Conservation (phyloP, 768 basidiomycete species). For the Leccinum subgranulosum region DNA sequence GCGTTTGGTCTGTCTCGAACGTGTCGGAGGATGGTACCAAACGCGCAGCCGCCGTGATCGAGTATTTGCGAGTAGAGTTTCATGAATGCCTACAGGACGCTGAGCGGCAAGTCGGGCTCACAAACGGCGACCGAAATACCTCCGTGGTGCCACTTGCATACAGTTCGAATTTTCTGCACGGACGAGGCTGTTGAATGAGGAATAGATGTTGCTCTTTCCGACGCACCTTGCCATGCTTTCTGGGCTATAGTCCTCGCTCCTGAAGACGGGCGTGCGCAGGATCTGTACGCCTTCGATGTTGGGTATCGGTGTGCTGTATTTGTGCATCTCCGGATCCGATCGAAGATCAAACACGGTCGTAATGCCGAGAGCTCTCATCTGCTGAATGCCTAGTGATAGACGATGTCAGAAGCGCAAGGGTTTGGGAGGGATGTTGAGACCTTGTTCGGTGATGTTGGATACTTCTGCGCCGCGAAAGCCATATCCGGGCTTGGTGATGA, state of each 20-base stretch:
- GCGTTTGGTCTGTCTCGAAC: conserved; percentile 66
- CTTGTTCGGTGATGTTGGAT: conserved; percentile 66
- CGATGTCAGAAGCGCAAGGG: conserved; percentile 1
- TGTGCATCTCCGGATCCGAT: conserved; percentile 75
- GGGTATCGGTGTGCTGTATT: conserved; percentile 67
- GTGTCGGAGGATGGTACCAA: conserved; percentile 70
- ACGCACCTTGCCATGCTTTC: conserved; percentile 83
- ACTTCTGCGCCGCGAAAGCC: conserved; percentile 72
- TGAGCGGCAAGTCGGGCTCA: neutral
- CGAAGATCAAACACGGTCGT: conserved; percentile 72
- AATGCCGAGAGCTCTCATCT: conserved; percentile 60
- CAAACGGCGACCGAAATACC: conserved; percentile 35
- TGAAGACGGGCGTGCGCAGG: conserved; percentile 59
- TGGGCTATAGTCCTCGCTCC: conserved; percentile 76
- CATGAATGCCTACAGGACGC: conserved; percentile 62
- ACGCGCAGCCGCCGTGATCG: conserved; percentile 65
- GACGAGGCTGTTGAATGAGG: conserved; percentile 5
- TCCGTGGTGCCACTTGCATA: conserved; percentile 82
- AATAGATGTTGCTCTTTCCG: conserved; percentile 18
- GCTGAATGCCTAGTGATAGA: conserved; percentile 46
- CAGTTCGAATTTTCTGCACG: conserved; percentile 44
- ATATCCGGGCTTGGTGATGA: conserved; percentile 54
- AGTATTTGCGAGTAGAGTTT: conserved; percentile 79
- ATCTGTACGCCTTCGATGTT: conserved; percentile 61
- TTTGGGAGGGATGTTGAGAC: conserved; percentile 32